phyloP scores from a whole-genome alignment of 495 filamentous ascomycete species.

The Penicillium dipodomyicola region DNA sequence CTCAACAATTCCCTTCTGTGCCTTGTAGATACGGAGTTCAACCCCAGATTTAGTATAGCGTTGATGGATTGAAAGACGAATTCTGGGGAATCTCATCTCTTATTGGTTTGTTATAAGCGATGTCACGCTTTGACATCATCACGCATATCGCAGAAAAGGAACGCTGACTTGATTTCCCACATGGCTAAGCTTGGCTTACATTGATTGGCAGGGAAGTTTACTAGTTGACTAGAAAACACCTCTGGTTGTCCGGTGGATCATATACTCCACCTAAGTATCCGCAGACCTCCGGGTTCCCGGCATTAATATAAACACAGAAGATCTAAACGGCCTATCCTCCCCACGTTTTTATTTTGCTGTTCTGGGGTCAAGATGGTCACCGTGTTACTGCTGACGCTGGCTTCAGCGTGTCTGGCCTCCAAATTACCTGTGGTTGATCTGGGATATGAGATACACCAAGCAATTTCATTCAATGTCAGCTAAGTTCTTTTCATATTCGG shows the following conservation, averaged over 20 bases:
- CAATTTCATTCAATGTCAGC: slow-evolving; percentile 43
- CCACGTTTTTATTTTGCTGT: background rate
- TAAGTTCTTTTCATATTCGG: background rate
- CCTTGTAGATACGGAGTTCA: background rate
- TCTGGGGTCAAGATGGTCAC: slow-evolving; percentile 11
- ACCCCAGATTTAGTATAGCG: background rate
- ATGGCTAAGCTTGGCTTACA: background rate
- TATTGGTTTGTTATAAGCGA: background rate
- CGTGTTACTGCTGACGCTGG: slow-evolving; percentile 13
- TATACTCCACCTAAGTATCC: background rate
- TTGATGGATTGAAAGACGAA: background rate
- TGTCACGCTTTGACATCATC: background rate
- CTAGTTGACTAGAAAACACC: too few species aligned
- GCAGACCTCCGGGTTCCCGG: background rate
- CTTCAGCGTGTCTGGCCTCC: slow-evolving; percentile 22
- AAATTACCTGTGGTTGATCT: slow-evolving; percentile 48
- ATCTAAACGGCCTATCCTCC: background rate
- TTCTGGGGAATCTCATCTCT: background rate
- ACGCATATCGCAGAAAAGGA: background rate
- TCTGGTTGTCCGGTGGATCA: background rate
- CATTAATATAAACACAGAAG: background rate
- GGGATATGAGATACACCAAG: slow-evolving; percentile 50
- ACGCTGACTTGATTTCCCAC: background rate
- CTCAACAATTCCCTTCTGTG: background rate
- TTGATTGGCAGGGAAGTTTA: background rate